Percentiles rank a stretch among this genome's conserved stretches.
These are phyloP conservation scores for Aspergillus ruber DNA, from an alignment of 2,329 filamentous ascomycete genomes.

Conservation along the genomic window DNA sequence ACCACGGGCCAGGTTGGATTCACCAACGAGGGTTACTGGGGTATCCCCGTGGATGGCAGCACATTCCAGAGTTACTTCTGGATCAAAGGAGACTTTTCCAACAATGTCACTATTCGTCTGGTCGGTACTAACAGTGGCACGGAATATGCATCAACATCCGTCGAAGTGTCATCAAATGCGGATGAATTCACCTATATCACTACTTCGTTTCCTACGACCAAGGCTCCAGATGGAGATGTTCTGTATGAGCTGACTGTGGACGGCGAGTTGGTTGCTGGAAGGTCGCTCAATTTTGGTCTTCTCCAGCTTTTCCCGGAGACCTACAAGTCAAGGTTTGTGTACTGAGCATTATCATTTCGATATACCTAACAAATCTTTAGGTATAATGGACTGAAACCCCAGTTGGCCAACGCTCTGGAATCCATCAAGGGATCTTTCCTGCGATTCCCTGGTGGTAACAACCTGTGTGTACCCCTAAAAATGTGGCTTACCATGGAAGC, in stretches of 20 bases:
- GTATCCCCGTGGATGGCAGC: conserved; percentile 16
- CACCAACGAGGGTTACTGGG: conserved; percentile 37
- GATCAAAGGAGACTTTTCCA: conserved; percentile 16
- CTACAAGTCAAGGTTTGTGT: conserved; percentile 9
- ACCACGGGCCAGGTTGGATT: conserved; percentile 29
- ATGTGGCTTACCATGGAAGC: background rate
- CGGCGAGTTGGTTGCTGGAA: conserved; percentile 5
- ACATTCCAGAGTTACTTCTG: conserved; percentile 17
- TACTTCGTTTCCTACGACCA: conserved; percentile 11
- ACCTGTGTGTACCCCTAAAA: conserved; percentile 35
- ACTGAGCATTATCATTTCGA: fast-evolving
- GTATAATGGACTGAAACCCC: conserved; percentile 49
- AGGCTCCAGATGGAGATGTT: conserved; percentile 11
- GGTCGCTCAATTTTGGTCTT: conserved; percentile 13
- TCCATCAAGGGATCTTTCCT: conserved; percentile 52
- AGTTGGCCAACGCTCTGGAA: conserved; percentile 49
- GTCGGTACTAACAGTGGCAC: conserved; percentile 11
- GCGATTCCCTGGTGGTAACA: conserved; percentile 60
- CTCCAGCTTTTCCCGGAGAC: conserved; percentile 14
- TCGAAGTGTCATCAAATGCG: conserved; percentile 9
- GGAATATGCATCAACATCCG: conserved; percentile 12
- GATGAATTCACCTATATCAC: conserved; percentile 12
- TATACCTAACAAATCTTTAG: conserved; percentile 9
- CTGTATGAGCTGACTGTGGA: conserved; percentile 11
- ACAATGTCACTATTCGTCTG: conserved; percentile 12